Percentiles rank a stretch among this genome's conserved stretches.
Evolutionary conservation across 352 stramenopile genomes (phyloP).

Genomic region (Pythium apleroticum): DNA sequence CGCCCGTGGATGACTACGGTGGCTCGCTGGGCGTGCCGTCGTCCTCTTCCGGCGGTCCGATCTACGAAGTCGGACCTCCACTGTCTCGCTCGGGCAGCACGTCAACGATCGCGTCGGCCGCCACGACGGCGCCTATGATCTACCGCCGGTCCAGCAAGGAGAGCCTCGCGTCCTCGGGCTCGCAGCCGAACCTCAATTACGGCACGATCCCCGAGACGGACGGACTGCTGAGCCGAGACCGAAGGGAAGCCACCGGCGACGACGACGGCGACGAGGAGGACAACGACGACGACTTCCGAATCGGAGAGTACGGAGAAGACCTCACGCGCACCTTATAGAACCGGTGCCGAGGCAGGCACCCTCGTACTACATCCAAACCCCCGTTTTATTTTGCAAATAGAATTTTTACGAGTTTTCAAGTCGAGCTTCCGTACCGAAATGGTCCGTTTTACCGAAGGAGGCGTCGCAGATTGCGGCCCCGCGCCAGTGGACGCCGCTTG

Average conservation of each 20-base stretch:
- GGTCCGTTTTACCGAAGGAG: slow-evolving; percentile 53
- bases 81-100: slow-evolving; percentile 18
- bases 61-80: slow-evolving; percentile 24
- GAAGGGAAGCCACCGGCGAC: slow-evolving; percentile 8
- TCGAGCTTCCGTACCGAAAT: not conserved
- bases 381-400: slow-evolving; percentile 27
- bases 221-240: not conserved
- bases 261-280: slow-evolving; percentile 3
- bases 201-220: slow-evolving; percentile 16
- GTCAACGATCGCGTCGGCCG: slow-evolving; percentile 17
- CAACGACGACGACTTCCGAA: not conserved
- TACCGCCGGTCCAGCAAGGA: slow-evolving; percentile 27
- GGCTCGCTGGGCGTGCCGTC: slow-evolving; percentile 35
- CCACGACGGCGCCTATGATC: slow-evolving; percentile 20
- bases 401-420: slow-evolving; percentile 8
- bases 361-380: not conserved
- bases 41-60: slow-evolving; percentile 21
- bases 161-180: slow-evolving; percentile 24
- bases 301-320: slow-evolving; percentile 1
- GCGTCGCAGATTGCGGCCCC: slow-evolving; percentile 57
- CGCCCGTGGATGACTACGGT: slow-evolving; percentile 56
- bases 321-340: slow-evolving; percentile 12
- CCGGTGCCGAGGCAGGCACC: not conserved
- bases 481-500: slow-evolving; percentile 61
- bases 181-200: slow-evolving; percentile 18